These are phyloP conservation scores for Diaporthe amygdali DNA, from an alignment of 2,329 filamentous ascomycete species.

Conservation along the genomic window DNA sequence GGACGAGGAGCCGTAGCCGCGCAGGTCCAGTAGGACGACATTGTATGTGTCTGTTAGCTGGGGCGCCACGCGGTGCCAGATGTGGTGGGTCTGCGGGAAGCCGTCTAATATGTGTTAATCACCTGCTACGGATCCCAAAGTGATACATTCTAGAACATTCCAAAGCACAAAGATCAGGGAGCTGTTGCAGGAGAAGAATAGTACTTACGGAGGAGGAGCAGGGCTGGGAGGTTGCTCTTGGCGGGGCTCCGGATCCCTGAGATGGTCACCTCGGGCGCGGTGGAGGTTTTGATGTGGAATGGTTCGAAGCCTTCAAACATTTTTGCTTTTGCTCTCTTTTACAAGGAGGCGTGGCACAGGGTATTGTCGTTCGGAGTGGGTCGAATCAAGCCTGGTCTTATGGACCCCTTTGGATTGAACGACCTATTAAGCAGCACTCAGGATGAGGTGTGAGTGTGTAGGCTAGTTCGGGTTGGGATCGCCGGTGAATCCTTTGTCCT, in stretches of 20 bases:
- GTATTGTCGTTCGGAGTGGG: not conserved
- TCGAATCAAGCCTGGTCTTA: not conserved
- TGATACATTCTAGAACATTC: no score
- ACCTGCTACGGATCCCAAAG: no score
- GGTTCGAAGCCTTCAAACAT: conserved; percentile 47
- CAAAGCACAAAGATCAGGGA: no score
- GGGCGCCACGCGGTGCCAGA: conserved; percentile 54
- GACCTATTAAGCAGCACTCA: no score
- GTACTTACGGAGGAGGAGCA: conserved; percentile 54
- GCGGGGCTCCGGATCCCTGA: conserved; percentile 44
- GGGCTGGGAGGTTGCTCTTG: conserved; percentile 39
- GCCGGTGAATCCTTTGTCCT: not conserved
- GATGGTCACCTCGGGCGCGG: conserved; percentile 46
- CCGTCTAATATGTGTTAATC: no score
- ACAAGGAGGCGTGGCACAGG: not conserved
- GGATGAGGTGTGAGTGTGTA: no score
- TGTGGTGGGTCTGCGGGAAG: conserved; percentile 57
- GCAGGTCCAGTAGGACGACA: conserved; percentile 52
- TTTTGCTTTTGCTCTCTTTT: not conserved
- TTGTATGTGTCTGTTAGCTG: conserved; percentile 45
- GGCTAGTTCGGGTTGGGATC: no score
- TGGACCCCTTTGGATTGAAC: no score
- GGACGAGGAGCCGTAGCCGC: conserved; percentile 57
- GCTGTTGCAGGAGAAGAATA: no score
- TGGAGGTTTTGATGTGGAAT: conserved; percentile 44